Conservation (phyloP, 768 basidiomycete genomes). For the Lactarius evosmus region DNA sequence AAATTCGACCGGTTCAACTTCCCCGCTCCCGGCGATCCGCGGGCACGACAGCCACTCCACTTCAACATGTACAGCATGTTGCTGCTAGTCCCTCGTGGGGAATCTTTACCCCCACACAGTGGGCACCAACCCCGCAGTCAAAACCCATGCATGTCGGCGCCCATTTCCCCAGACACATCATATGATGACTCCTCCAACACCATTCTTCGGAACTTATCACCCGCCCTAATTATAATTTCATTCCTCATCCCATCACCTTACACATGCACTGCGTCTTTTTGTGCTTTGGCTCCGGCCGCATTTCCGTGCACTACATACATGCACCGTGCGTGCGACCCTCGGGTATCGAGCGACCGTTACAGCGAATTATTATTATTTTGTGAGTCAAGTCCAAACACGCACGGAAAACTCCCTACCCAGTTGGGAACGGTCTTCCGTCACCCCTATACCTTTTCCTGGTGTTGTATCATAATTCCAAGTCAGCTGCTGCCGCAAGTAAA, state of each 20-base stretch:
- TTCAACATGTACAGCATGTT: no score
- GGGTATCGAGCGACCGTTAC: neutral
- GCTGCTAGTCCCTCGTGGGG: slow-evolving; percentile 1
- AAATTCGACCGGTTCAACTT: neutral
- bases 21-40: slow-evolving; percentile 16
- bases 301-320: slow-evolving; percentile 7
- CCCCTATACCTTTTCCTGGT: neutral
- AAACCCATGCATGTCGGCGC: slow-evolving; percentile 1
- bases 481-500: neutral
- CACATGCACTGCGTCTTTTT: neutral
- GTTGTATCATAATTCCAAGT: neutral
- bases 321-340: slow-evolving; percentile 5
- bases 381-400: neutral
- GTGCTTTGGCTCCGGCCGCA: slow-evolving; percentile 12
- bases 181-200: slow-evolving; percentile 8
- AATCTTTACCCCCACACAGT: neutral
- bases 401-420: slow-evolving; percentile 6
- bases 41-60: neutral
- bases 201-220: slow-evolving; percentile 11
- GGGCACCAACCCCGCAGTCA: slow-evolving; percentile 10
- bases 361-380: no score
- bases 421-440: neutral
- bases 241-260: neutral
- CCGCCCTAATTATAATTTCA: neutral
- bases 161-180: slow-evolving; percentile 21